Conservation (phyloP, 2,329 filamentous ascomycete species). For the Aulographum hederae region DNA sequence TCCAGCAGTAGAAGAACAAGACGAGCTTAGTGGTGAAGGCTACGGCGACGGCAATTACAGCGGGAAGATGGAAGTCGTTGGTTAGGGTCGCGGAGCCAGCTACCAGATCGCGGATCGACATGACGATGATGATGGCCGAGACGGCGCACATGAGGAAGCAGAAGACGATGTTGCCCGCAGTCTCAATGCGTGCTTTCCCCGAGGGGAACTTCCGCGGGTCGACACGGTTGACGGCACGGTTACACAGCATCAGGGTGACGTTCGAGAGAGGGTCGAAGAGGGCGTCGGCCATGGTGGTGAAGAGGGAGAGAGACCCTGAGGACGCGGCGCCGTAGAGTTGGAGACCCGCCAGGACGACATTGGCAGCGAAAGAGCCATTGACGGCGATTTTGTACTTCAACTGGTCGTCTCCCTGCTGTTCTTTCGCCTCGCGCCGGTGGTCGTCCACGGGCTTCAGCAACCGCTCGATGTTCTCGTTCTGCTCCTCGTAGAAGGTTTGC, state of each 20-base stretch:
- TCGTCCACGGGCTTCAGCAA: constrained; percentile 87
- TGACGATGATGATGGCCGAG: constrained; percentile 79
- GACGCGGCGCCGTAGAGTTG: constrained; percentile 80
- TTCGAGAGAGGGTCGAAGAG: constrained; percentile 88
- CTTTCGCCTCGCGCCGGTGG: constrained; percentile 63
- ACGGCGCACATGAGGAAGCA: constrained; percentile 92
- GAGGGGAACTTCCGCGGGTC: constrained; percentile 76
- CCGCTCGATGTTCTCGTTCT: constrained; percentile 87
- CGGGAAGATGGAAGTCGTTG: constrained; percentile 59
- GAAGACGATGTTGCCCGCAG: constrained; percentile 88
- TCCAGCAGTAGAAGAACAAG: constrained; percentile 85
- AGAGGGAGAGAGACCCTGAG: constrained; percentile 82
- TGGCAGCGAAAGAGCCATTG: constrained; percentile 55
- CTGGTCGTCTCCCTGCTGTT: constrained; percentile 66
- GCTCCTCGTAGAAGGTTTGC: constrained; percentile 67
- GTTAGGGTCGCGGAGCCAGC: constrained; percentile 26
- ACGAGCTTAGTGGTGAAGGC: constrained; percentile 72
- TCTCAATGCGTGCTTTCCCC: constrained; percentile 87
- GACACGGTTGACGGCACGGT: constrained; percentile 74
- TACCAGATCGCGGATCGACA: constrained; percentile 56
- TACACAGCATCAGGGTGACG: constrained; percentile 67
- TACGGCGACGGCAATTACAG: constrained; percentile 65
- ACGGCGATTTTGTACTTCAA: constrained; percentile 55
- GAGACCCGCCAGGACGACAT: constrained; percentile 57
- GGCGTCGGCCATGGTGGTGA: constrained; percentile 93